These are phyloP conservation scores for Ustilago nuda DNA, from an alignment of 1,284 basidiomycete species.

Conservation along the genomic window DNA sequence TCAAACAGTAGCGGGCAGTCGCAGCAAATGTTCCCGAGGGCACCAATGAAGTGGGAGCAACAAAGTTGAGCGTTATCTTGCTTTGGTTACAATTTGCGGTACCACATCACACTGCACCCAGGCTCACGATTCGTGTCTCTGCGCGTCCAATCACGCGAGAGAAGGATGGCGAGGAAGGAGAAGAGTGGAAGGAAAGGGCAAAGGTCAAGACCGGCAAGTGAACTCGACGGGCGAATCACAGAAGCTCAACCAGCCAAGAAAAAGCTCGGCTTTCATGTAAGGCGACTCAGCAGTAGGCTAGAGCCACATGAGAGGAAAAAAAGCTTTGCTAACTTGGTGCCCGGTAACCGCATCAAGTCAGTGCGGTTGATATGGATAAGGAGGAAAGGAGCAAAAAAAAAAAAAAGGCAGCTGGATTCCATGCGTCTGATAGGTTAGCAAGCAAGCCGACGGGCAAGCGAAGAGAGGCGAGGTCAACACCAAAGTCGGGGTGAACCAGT, in stretches of 20 bases:
- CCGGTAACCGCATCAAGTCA: conserved; percentile 3
- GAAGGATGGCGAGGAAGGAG: background rate
- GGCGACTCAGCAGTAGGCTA: background rate
- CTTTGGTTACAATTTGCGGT: background rate
- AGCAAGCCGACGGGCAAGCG: background rate
- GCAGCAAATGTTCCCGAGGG: conserved; percentile 3
- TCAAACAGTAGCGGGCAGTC: background rate
- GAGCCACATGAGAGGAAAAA: conserved; percentile 5
- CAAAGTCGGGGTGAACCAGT: conserved; percentile 21
- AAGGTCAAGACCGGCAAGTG: conserved; percentile 1
- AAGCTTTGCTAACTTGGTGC: background rate
- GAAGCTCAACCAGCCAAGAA: background rate
- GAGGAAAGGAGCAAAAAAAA: too few species aligned
- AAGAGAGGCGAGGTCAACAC: conserved; percentile 6
- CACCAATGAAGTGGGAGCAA: conserved; percentile 5
- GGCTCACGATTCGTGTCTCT: too few species aligned
- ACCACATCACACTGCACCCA: background rate
- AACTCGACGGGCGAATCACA: conserved; percentile 5
- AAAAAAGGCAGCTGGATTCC: conserved; percentile 1
- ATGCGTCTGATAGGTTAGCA: conserved; percentile 14
- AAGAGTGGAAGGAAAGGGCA: background rate
- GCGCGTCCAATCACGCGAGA: conserved; percentile 2
- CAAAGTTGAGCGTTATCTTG: background rate
- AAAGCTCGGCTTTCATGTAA: conserved; percentile 10
- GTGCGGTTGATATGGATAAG: conserved; percentile 10